A percentile compares a stretch with the other conserved stretches of the same genome.
Evolutionary conservation across 1,139 yeast genomes (phyloP).

Genomic region (Kodamaea anthophila): DNA sequence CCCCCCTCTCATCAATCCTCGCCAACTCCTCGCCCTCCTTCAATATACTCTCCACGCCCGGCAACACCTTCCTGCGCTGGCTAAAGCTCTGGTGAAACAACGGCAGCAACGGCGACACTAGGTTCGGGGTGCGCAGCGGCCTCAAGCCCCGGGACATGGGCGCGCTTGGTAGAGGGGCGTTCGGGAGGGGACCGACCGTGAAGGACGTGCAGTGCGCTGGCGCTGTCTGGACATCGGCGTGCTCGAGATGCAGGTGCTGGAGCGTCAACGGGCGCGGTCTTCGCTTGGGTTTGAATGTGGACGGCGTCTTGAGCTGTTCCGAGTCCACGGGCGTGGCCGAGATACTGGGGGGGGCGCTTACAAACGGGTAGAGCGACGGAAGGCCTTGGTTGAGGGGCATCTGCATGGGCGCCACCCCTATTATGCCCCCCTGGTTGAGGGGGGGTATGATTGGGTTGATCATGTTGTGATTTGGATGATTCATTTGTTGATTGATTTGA

Average conservation of each 20-base stretch:
- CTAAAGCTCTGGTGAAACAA: slow-evolving; percentile 35
- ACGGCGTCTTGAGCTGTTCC: slow-evolving; percentile 18
- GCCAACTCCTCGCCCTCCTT: slow-evolving; percentile 1
- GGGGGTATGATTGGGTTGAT: too few relatives aligned
- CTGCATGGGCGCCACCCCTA: background rate
- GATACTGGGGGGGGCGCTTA: too few relatives aligned
- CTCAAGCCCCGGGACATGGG: background rate
- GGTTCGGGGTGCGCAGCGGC: slow-evolving; percentile 20
- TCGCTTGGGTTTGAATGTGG: slow-evolving; percentile 33
- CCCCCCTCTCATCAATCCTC: slow-evolving; percentile 6
- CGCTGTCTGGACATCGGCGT: slow-evolving; percentile 11
- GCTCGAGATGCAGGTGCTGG: slow-evolving; percentile 21
- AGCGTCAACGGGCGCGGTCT: slow-evolving; percentile 40
- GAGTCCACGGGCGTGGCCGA: background rate
- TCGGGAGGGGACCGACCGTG: slow-evolving; percentile 2
- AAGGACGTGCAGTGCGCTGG: slow-evolving; percentile 15
- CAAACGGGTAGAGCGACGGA: background rate
- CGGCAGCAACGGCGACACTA: slow-evolving; percentile 38
- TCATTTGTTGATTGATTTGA: background rate
- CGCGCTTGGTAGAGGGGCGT: background rate
- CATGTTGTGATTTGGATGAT: background rate
- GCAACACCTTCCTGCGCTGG: slow-evolving; percentile 14
- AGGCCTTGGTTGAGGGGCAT: background rate
- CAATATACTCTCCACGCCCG: slow-evolving; percentile 11
- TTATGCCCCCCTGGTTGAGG: too few relatives aligned